Conservation (phyloP, 2,329 filamentous ascomycete species). For the Fusarium multiceps region DNA sequence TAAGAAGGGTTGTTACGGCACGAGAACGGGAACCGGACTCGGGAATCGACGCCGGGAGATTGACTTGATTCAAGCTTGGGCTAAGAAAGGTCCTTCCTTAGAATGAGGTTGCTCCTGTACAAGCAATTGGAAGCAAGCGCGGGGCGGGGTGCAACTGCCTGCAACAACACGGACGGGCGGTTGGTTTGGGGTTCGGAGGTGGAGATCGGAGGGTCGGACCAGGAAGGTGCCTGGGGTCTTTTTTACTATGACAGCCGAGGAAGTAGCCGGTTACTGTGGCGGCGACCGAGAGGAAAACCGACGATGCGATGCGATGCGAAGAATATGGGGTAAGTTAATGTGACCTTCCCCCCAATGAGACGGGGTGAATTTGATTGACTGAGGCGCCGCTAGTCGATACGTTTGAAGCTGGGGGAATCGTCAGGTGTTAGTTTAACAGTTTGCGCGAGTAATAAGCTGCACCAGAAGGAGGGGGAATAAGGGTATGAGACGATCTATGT, state of each 20-base stretch:
- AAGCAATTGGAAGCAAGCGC: conserved; percentile 16
- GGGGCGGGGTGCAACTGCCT: conserved; percentile 24
- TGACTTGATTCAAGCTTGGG: conserved; percentile 14
- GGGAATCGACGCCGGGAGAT: conserved; percentile 40
- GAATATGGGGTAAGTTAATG: conserved; percentile 38
- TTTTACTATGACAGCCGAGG: conserved; percentile 41
- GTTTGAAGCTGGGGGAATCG: conserved; percentile 39
- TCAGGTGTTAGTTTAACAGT: conserved; percentile 26
- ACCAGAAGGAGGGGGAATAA: conserved; percentile 23
- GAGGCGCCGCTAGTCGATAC: conserved; percentile 38
- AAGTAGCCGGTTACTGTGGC: conserved; percentile 43
- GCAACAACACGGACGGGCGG: conserved; percentile 22
- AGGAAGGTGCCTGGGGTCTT: conserved; percentile 28
- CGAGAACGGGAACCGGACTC: conserved; percentile 35
- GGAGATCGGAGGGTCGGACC: conserved; percentile 27
- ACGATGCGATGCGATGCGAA: conserved; percentile 39
- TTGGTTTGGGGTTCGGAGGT: conserved; percentile 34
- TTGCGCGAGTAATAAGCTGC: conserved; percentile 23
- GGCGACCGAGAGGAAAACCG: conserved; percentile 46
- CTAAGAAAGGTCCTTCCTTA: conserved; percentile 8
- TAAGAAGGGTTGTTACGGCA: conserved; percentile 33
- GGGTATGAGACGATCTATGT: conserved; percentile 28
- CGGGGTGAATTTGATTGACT: conserved; percentile 44
- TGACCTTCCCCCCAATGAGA: conserved; percentile 42
- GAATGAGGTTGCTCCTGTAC: conserved; percentile 4